Conservation (phyloP, 2,329 filamentous ascomycete species). For the Orbilia blumenaviensis region DNA sequence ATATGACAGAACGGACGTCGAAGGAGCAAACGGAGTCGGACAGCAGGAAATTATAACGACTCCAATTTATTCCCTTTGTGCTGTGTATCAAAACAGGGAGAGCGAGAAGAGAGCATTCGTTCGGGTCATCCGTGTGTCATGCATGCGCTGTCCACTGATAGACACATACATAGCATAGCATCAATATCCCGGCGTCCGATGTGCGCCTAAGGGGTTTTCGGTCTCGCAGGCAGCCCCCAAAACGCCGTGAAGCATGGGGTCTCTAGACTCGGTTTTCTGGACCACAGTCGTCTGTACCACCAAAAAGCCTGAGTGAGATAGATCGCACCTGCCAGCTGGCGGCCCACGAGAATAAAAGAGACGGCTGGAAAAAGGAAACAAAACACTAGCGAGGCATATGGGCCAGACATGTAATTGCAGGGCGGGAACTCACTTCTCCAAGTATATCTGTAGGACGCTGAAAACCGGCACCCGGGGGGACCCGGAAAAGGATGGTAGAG, state of each 20-base stretch:
- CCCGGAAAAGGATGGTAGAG: conserved; percentile 19
- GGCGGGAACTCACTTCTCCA: conserved; percentile 46
- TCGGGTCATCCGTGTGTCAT: conserved; percentile 41
- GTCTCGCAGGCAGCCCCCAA: conserved; percentile 34
- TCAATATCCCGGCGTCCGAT: conserved; percentile 46
- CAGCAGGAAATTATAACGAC: conserved; percentile 36
- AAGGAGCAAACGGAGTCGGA: conserved; percentile 8
- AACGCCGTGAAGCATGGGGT: conserved; percentile 50
- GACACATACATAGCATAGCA: conserved; percentile 30
- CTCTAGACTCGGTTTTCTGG: conserved; percentile 16
- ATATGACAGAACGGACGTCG: neutral
- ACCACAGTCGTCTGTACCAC: conserved; percentile 35
- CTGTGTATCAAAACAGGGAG: conserved; percentile 44
- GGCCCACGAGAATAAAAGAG: conserved; percentile 27
- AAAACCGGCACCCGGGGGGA: conserved; percentile 41
- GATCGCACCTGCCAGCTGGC: conserved; percentile 38
- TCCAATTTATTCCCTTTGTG: conserved; percentile 14
- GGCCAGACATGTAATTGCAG: conserved; percentile 31
- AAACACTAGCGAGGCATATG: conserved; percentile 10
- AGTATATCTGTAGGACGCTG: conserved; percentile 31
- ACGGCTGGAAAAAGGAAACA: conserved; percentile 51
- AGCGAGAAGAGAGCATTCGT: conserved; percentile 20
- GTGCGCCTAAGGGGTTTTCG: conserved; percentile 39
- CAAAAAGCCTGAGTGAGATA: conserved; percentile 23
- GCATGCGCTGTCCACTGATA: conserved; percentile 46